Evolutionary conservation across 2,329 filamentous ascomycete species (phyloP), one percentile per base, ranked within the genome.

Genomic region (Curvularia hawaiiensis): DNA sequence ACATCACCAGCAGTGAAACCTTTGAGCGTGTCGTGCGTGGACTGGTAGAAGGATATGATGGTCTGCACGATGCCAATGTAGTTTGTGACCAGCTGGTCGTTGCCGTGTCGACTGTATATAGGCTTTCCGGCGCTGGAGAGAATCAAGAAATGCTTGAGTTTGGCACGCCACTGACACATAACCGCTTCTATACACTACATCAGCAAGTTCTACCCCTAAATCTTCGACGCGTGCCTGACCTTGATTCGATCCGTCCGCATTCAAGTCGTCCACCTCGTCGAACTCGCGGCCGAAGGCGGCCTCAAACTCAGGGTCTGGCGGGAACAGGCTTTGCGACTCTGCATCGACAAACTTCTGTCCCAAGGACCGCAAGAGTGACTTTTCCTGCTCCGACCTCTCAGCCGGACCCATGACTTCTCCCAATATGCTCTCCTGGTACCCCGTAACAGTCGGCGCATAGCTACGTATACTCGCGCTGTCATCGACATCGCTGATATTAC

Each of bases 11-110:
- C 93, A 2, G 89, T 92, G 73, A 99, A 99, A 14, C 89, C 89
- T 63, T 86, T 85, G 11, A 99, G 82, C 0, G 85, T 86, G 72
- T 97, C 91, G 54, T 90, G 85, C 9, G 89, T 85, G 45, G 88
- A 88, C 73, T 97, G 90, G 72, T 96, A 98, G 74, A 97, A 97
- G 1, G 95, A 98, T 61, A 99, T 97, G 67, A 99, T 94, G 43
- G 95, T 99, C 75, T 98, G 95, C 2, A 97, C 89, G 18, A 99
- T 89, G 40, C 95, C 95, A 74, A 98, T 94, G 68, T 95, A 97
- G 50, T 90, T 90, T 68, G 96, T 97, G 72, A 98, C 92, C 43
- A 98, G 81, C 53, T 89, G 88, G 64, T 96, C 84, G 66, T 97
- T 92, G 40, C 96, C 95, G 73, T 99, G 94, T 48, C 96, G 86